Evolutionary conservation across 2,329 filamentous ascomycete genomes (phyloP).

Genomic region (Salinomyces thailandicus): DNA sequence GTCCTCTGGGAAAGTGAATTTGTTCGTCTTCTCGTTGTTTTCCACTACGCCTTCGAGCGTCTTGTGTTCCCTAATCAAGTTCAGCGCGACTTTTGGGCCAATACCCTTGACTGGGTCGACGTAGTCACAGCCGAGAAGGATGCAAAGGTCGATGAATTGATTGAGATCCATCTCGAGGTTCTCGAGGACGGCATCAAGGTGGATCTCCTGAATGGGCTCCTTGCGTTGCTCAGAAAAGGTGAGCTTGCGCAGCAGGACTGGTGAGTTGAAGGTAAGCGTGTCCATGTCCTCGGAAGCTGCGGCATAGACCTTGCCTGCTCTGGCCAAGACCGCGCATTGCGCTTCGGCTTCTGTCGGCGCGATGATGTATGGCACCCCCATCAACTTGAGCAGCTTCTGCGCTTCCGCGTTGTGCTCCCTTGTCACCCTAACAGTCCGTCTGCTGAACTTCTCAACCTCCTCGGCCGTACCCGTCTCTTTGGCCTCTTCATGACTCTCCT

Average conservation of each 20-base stretch:
- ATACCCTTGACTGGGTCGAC: constrained; percentile 93
- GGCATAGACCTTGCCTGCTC: constrained; percentile 89
- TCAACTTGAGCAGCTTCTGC: constrained; percentile 78
- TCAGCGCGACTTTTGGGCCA: constrained; percentile 81
- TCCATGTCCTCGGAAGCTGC: constrained; percentile 99
- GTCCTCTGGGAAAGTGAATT: constrained; percentile 82
- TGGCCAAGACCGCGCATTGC: constrained; percentile 82
- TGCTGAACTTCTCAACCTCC: constrained; percentile 96
- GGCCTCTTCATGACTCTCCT: constrained; percentile 81
- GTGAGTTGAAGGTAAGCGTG: constrained; percentile 87
- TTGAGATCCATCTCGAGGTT: constrained; percentile 78
- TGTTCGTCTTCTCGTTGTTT: constrained; percentile 63
- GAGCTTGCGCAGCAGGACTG: constrained; percentile 80
- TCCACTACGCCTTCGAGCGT: constrained; percentile 80
- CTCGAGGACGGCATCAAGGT: constrained; percentile 74
- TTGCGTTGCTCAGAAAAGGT: constrained; percentile 97
- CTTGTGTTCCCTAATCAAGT: constrained; percentile 86
- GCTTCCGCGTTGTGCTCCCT: constrained; percentile 94
- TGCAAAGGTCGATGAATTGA: constrained; percentile 95
- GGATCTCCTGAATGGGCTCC: constrained; percentile 93
- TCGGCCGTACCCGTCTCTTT: constrained; percentile 95
- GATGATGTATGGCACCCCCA: constrained; percentile 92
- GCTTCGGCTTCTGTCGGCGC: constrained; percentile 96
- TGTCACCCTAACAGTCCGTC: constrained; percentile 88
- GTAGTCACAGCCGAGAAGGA: constrained; percentile 94